Base-by-base conservation (phyloP, 1,284 basidiomycete genomes). In the Omphalotus olearius region DNA sequence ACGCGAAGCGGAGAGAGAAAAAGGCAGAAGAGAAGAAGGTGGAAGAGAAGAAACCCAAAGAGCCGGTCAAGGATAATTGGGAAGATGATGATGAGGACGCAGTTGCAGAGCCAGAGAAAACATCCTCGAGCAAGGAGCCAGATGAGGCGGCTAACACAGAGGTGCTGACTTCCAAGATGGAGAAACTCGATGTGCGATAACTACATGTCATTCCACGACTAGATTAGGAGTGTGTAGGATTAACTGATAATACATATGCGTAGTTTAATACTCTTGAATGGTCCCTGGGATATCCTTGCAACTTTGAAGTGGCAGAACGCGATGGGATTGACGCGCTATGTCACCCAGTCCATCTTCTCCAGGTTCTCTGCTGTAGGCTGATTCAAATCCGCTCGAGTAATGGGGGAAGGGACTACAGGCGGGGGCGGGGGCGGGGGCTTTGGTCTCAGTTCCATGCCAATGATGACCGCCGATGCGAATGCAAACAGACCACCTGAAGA, bases 1-100 rank as follows among this genome's bases (percentile, higher is more conserved):
- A 90, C 57, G 86, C 85, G 51, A 91, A 85, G 65, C 73, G 80
- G 59, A 81, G 78, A 64, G 85, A 84, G 62, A 85, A 80, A 69
- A 76, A 78, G 66, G 30, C 16, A 10, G 78, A 75, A 47, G 79
- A 80, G 58, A 75, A 82, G 68, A 73, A 70, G 58, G 30, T 11
- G 14, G 78, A 75, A 47, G 79, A 80, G 58, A 75, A 81, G 68
- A 73, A 70, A 58, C 66, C 70, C 55, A 63, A 67, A 46, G 72
- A 70, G 51, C 51, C 36, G 3, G 75, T 89, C 16, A 81, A 78
- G 56, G 86, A 89, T 53, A 81, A 73, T 58, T 91, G 88, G 88
- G 87, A 91, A 45, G 86, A 86, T 50, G 88, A 88, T 11, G 85
- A 83, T 20, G 84, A 80, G 13, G 72, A 70, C 11, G 6, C 50